Percentiles rank a stretch among this genome's conserved stretches.
Conservation (phyloP, 139 green algal genomes). For the Micractinium conductrix region DNA sequence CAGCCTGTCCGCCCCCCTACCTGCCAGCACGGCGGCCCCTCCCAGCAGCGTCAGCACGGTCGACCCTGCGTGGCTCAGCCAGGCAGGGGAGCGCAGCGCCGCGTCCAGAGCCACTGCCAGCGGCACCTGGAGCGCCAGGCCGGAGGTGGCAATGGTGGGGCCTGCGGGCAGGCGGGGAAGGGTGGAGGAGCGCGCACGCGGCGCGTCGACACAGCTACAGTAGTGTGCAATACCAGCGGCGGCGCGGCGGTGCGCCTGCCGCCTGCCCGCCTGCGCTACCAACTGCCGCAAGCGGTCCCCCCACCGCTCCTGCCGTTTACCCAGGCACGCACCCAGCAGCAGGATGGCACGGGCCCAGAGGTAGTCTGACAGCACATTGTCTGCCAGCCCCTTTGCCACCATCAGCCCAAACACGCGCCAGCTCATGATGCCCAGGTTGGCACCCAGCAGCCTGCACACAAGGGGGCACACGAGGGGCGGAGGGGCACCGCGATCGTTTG, state of each 20-base stretch:
- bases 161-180: conserved; percentile 39
- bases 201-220: no score
- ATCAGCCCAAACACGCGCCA: conserved; percentile 38
- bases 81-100: conserved; percentile 50
- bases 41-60: conserved; percentile 66
- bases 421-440: conserved; percentile 43
- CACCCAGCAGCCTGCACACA: conserved; percentile 10
- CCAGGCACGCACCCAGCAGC: conserved; percentile 70
- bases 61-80: conserved; percentile 41
- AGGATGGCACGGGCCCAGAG: conserved; percentile 95
- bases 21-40: conserved; percentile 62
- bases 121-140: conserved; percentile 86
- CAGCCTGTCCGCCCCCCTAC: no score
- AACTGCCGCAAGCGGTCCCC: no score
- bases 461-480: no score
- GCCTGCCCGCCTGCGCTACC: no score
- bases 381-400: conserved; percentile 77
- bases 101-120: conserved; percentile 55
- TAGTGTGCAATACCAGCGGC: no score
- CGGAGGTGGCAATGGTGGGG: conserved; percentile 89
- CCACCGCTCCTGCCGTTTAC: no score
- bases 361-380: conserved; percentile 97
- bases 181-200: no score
- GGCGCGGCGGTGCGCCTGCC: no score
- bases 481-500: no score